These are phyloP conservation scores for Candida krabiensis DNA, from an alignment of 805 yeast genomes.

Conservation along the genomic window DNA sequence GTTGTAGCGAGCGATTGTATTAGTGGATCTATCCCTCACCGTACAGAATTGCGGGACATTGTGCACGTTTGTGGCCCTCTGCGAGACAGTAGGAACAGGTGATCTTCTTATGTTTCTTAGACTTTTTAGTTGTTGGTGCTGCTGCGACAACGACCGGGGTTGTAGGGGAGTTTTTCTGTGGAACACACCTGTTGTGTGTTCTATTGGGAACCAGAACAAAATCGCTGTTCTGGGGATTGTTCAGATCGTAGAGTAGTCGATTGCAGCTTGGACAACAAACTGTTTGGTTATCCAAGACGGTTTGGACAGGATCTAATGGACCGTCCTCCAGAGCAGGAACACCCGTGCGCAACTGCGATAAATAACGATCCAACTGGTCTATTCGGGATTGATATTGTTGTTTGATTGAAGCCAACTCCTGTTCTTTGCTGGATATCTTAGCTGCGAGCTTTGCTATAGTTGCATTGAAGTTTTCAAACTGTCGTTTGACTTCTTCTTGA, in stretches of 20 bases:
- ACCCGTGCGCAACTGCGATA: constrained; percentile 15
- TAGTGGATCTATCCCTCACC: no score
- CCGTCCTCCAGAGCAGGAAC: constrained; percentile 3
- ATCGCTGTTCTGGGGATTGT: constrained; percentile 9
- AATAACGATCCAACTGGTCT: constrained; percentile 20
- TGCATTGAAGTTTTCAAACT: constrained; percentile 20
- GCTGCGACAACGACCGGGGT: no score
- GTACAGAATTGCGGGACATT: constrained; percentile 29
- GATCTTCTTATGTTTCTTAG: constrained; percentile 23
- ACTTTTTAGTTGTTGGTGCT: constrained; percentile 2
- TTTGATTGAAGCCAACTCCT: constrained; percentile 36
- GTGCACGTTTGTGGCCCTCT: constrained; percentile 36
- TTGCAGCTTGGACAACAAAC: constrained; percentile 17
- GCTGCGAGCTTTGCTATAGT: constrained; percentile 35
- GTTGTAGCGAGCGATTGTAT: no score
- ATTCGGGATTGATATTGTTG: constrained; percentile 22
- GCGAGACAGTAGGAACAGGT: constrained; percentile 35
- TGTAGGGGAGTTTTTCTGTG: neutral
- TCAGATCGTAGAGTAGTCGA: constrained; percentile 9
- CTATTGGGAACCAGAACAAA: constrained; percentile 27
- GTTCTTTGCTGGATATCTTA: constrained; percentile 36
- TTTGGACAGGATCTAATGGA: neutral
- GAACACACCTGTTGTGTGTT: neutral
- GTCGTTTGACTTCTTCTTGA: constrained; percentile 4
- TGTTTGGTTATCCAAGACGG: neutral